Conservation (phyloP, 352 stramenopile species). For the Pythium aquatile region DNA sequence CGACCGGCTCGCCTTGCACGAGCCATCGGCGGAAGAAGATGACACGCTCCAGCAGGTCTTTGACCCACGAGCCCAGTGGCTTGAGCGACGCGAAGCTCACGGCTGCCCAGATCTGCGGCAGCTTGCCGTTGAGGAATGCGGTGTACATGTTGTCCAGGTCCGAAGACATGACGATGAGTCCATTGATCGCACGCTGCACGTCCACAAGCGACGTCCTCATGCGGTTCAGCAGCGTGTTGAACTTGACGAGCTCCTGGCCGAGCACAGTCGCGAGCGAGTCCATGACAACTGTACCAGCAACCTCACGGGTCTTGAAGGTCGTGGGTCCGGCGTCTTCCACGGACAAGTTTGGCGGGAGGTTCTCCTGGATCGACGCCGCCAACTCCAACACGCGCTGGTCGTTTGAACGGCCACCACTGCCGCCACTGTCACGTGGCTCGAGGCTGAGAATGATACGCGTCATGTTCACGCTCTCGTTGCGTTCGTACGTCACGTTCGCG, state of each 20-base stretch:
- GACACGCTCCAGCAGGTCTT: constrained; percentile 87
- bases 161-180: constrained; percentile 92
- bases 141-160: constrained; percentile 97
- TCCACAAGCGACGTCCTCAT: constrained; percentile 84
- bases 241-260: constrained; percentile 93
- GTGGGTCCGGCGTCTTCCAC: constrained; percentile 87
- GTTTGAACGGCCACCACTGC: constrained; percentile 69
- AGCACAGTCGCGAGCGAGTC: constrained; percentile 93
- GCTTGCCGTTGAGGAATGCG: constrained; percentile 89
- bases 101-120: constrained; percentile 86
- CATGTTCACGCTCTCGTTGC: constrained; percentile 88
- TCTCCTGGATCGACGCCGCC: constrained; percentile 64
- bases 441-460: constrained; percentile 87
- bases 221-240: constrained; percentile 87
- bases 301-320: constrained; percentile 89
- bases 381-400: constrained; percentile 86
- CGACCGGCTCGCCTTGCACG: constrained; percentile 82
- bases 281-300: constrained; percentile 85
- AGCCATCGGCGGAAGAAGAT: constrained; percentile 93
- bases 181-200: constrained; percentile 80
- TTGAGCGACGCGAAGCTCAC: constrained; percentile 94
- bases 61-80: constrained; percentile 90
- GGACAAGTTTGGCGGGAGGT: constrained; percentile 56
- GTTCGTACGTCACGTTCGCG: constrained; percentile 93
- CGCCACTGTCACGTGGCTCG: constrained; percentile 78